phyloP scores from a whole-genome alignment of 257 asterid species.

The Echium plantagineum region DNA sequence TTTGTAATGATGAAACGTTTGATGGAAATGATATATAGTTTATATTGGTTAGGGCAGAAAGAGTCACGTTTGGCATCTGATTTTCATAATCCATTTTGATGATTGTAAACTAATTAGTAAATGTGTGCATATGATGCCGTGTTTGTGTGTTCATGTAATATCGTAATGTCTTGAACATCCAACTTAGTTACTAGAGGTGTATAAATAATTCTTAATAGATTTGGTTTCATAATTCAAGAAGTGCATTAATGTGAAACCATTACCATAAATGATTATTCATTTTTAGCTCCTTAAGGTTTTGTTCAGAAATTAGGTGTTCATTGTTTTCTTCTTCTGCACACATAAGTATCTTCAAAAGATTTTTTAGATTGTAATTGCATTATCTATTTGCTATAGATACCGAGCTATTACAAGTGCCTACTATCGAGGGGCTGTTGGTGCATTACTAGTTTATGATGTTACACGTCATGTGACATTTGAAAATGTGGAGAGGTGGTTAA shows the following conservation, averaged over 20 bases:
- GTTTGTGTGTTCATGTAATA: no score
- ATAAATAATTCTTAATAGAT: no score
- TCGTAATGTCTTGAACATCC: no score
- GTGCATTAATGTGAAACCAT: neutral
- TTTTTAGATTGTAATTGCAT: neutral
- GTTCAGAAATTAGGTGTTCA: neutral
- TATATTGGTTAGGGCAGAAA: no score
- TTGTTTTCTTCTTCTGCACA: neutral
- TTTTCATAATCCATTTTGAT: neutral
- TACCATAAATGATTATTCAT: neutral
- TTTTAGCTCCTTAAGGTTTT: neutral
- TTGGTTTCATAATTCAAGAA: neutral
- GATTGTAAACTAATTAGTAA: neutral
- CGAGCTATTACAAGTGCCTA: neutral
- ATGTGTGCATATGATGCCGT: neutral
- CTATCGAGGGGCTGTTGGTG: neutral
- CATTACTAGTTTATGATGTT: neutral
- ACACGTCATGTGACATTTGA: neutral
- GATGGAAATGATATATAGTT: no score
- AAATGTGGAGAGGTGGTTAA: neutral
- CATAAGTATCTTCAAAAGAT: no score
- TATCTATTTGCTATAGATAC: neutral
- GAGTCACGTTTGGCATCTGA: no score
- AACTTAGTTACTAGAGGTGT: no score
- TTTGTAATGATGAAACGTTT: no score